These are phyloP conservation scores for Eucalyptus curtisii DNA, from an alignment of 345 rosid genomes.

Conservation along the genomic window DNA sequence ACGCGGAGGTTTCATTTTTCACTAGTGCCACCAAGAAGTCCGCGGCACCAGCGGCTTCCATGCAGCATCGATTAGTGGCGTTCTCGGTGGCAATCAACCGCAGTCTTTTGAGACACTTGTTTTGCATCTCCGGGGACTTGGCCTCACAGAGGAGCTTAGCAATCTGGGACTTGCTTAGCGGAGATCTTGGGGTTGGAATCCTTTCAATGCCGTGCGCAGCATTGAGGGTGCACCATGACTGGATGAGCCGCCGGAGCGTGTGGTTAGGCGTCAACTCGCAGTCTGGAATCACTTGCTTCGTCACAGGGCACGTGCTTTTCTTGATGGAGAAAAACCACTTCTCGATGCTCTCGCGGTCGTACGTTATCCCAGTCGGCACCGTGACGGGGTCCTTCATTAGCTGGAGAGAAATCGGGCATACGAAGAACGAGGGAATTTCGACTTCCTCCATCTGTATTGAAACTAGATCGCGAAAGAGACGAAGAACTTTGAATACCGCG, in stretches of 20 bases:
- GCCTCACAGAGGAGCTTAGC: slow-evolving; percentile 41
- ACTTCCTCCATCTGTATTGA: not conserved
- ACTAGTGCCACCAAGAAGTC: slow-evolving; percentile 37
- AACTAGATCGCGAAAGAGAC: not conserved
- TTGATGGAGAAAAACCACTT: not conserved
- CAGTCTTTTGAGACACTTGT: slow-evolving; percentile 35
- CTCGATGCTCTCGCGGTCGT: slow-evolving; percentile 8
- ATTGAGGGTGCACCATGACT: slow-evolving; percentile 85
- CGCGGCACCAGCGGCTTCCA: slow-evolving; percentile 59
- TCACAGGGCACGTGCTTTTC: slow-evolving; percentile 16
- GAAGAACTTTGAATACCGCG: not conserved
- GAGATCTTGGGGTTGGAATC: slow-evolving; percentile 83
- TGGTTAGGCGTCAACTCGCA: slow-evolving; percentile 69
- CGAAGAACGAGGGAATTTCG: slow-evolving; percentile 6
- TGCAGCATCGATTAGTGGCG: slow-evolving; percentile 46
- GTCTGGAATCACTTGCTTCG: slow-evolving; percentile 40
- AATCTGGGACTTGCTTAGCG: slow-evolving; percentile 41
- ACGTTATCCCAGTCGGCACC: slow-evolving; percentile 5
- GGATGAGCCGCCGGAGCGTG: slow-evolving; percentile 74
- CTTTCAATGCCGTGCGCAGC: slow-evolving; percentile 72
- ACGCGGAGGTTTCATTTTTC: not conserved
- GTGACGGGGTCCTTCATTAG: slow-evolving; percentile 11
- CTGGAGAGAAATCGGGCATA: slow-evolving; percentile 7
- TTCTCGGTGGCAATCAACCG: slow-evolving; percentile 45
- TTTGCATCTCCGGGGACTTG: slow-evolving; percentile 25